Evolutionary conservation across 768 basidiomycete species (phyloP).

Genomic region (Calvatia gigantea): DNA sequence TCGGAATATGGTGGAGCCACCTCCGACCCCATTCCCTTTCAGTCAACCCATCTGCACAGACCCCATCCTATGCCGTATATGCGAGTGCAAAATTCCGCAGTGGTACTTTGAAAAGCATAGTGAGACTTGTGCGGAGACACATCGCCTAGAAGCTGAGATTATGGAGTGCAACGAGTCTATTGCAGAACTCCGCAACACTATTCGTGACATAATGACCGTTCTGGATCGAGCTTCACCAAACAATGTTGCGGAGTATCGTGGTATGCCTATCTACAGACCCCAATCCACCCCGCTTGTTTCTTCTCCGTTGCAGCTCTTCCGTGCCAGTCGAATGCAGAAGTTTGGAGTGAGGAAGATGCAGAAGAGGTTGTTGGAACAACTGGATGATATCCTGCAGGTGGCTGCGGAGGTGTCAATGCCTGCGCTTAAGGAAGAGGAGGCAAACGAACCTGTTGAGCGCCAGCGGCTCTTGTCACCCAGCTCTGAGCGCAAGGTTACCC

Average conservation of each 20-base stretch:
- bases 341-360: slow-evolving; percentile 80
- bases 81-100: slow-evolving; percentile 93
- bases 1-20: slow-evolving; percentile 33
- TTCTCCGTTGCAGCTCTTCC: slow-evolving; percentile 76
- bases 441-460: slow-evolving; percentile 87
- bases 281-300: slow-evolving; percentile 68
- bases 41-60: slow-evolving; percentile 74
- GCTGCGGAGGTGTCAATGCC: slow-evolving; percentile 84
- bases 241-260: slow-evolving; percentile 76
- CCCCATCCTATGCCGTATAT: slow-evolving; percentile 92
- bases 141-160: slow-evolving; percentile 94
- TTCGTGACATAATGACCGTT: slow-evolving; percentile 70
- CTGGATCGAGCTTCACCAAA: slow-evolving; percentile 74
- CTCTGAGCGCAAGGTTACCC: slow-evolving; percentile 84
- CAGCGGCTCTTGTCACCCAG: slow-evolving; percentile 86
- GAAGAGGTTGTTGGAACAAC: slow-evolving; percentile 76
- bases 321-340: slow-evolving; percentile 73
- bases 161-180: slow-evolving; percentile 92
- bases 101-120: slow-evolving; percentile 99
- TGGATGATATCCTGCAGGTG: slow-evolving; percentile 81
- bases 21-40: slow-evolving; percentile 71
- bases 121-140: slow-evolving; percentile 96
- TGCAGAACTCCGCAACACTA: slow-evolving; percentile 79
- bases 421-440: slow-evolving; percentile 86
- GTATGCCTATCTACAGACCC: slow-evolving; percentile 78